phyloP scores from a whole-genome alignment of 371 early-diverging fungal genomes.

The Mucor lusitanicus region DNA sequence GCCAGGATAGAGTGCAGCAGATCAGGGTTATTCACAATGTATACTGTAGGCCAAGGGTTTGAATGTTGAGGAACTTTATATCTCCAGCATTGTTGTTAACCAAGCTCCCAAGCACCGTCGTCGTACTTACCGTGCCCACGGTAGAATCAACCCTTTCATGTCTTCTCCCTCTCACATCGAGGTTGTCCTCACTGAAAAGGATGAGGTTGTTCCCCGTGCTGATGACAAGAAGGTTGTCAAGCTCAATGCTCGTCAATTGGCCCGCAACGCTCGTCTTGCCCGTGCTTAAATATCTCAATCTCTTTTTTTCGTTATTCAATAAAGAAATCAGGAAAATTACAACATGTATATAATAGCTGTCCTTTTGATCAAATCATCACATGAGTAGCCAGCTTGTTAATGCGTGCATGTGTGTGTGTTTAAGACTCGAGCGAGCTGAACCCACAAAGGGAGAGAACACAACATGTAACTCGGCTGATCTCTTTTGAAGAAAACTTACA shows the following conservation, averaged over 20 bases:
- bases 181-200: constrained; percentile 86
- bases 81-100: constrained; percentile 97
- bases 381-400: background rate
- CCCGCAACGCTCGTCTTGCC: constrained; percentile 52
- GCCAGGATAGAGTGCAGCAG: background rate
- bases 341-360: background rate
- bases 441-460: background rate
- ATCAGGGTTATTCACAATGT: background rate
- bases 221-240: constrained; percentile 55
- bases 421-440: no score
- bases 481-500: background rate
- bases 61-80: constrained; percentile 79
- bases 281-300: constrained; percentile 17
- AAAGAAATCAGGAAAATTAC: background rate
- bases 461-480: background rate
- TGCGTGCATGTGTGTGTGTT: background rate
- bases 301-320: background rate
- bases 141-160: constrained; percentile 94
- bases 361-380: background rate
- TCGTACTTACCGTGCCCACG: constrained; percentile 98
- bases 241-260: constrained; percentile 60
- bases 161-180: constrained; percentile 97
- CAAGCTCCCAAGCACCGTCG: constrained; percentile 98
- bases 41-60: constrained; percentile 82
- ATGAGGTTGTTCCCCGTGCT: constrained; percentile 74